Evolutionary conservation across 176 grass and related monocot species (phyloP), one percentile per base, ranked within the genome.

Genomic region (Tillandsia leiboldiana): DNA sequence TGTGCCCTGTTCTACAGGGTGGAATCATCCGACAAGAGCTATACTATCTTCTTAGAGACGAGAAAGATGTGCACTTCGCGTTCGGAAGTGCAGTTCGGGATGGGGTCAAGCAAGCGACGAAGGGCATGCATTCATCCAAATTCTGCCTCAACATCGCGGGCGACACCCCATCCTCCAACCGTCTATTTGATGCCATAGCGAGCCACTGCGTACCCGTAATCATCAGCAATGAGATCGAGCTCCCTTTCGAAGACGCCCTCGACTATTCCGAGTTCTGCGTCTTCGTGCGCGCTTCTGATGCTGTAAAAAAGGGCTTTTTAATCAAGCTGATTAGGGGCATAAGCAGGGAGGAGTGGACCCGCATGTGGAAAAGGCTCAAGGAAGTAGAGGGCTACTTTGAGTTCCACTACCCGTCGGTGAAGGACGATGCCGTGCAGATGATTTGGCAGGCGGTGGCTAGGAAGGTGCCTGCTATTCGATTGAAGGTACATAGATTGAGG

Each of bases 121-220:
- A 59, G 20, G 86, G 82, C 33, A 88, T 88, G 86, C 72, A 69
- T 5, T 73, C 82, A 3, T 88, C 86, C 50, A 88, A 82, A 51
- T 84, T 82, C 68, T 88, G 86, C 78, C 82, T 85, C 52, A 88
- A 88, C 71, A 88, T 88, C 75, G 86, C 82, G 49, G 86, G 86
- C 6, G 86, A 88, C 53, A 88, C 86, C 0, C 86, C 86, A 8
- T 88, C 86, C 14, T 88, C 86, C 75, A 88, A 88, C 51, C 78
- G 86, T 24, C 78, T 88, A 18, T 88, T 88, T 0, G 82, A 88
- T 49, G 81, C 86, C 74, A 88, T 88, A 69, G 78, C 68, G 74
- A 88, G 86, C 64, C 86, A 88, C 54, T 88, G 86, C 7, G 67
- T 88, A 56, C 86, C 82, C 2, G 27, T 88, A 70, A 88, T 88